Evolutionary conservation across 768 basidiomycete genomes (phyloP).

Genomic region (Dioszegia hungarica): DNA sequence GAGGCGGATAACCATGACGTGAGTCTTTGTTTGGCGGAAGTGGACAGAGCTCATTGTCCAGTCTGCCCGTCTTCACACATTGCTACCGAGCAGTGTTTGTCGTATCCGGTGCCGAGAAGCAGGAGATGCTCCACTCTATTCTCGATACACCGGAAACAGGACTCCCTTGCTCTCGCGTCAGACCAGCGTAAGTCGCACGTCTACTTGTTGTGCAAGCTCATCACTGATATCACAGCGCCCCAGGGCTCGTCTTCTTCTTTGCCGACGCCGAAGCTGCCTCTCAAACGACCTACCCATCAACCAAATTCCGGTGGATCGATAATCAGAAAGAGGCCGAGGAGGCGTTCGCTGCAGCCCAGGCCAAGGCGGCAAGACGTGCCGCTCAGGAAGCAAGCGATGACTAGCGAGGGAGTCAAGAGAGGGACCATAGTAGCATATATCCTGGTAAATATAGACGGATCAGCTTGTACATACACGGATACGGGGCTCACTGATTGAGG

Average conservation of each 20-base stretch:
- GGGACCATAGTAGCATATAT: too few relatives aligned
- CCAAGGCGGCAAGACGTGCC: slow-evolving; percentile 20
- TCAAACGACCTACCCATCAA: slow-evolving; percentile 40
- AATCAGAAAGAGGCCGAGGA: slow-evolving; percentile 45
- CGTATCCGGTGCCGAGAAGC: slow-evolving; percentile 74
- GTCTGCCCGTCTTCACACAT: slow-evolving; percentile 49
- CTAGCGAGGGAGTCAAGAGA: too few relatives aligned
- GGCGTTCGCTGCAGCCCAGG: slow-evolving; percentile 34
- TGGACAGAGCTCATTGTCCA: slow-evolving; percentile 13
- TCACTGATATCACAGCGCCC: slow-evolving; percentile 46
- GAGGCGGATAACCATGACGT: slow-evolving; percentile 82
- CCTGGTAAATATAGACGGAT: background rate
- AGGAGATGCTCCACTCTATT: slow-evolving; percentile 63
- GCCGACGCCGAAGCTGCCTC: slow-evolving; percentile 75
- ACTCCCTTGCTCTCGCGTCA: slow-evolving; percentile 77
- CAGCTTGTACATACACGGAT: slow-evolving; percentile 3
- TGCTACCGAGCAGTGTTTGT: slow-evolving; percentile 79
- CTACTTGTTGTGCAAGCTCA: background rate
- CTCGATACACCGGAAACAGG: slow-evolving; percentile 73
- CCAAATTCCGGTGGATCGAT: slow-evolving; percentile 43
- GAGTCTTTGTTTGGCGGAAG: slow-evolving; percentile 12
- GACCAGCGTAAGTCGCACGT: slow-evolving; percentile 54
- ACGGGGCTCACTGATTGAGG: too few relatives aligned
- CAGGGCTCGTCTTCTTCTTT: slow-evolving; percentile 91
- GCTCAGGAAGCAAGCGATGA: slow-evolving; percentile 21